phyloP scores from a whole-genome alignment of 2,329 filamentous ascomycete species.

The Paracoccidioides brasiliensis region DNA sequence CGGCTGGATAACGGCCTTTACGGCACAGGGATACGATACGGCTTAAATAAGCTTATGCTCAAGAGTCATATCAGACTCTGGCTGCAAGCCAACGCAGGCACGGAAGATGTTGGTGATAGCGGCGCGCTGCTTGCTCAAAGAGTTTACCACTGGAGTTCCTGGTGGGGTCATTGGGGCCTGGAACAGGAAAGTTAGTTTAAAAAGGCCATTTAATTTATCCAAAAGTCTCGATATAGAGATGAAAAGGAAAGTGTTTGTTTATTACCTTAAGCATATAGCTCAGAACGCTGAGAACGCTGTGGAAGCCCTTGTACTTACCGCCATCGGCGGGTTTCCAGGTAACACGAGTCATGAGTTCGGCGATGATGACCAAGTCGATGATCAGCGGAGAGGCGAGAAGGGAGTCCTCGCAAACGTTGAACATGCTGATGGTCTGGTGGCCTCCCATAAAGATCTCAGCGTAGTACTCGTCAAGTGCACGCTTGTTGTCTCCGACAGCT shows the following conservation, averaged over 20 bases:
- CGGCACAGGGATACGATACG: neutral
- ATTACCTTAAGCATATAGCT: slow-evolving; percentile 87
- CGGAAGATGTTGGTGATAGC: slow-evolving; percentile 97
- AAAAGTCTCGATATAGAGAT: neutral
- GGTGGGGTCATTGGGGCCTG: slow-evolving; percentile 85
- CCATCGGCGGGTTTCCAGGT: slow-evolving; percentile 63
- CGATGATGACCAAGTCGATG: slow-evolving; percentile 83
- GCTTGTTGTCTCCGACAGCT: slow-evolving; percentile 96
- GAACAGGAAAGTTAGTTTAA: slow-evolving; percentile 5
- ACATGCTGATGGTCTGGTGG: slow-evolving; percentile 94
- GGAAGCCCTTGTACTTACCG: slow-evolving; percentile 78
- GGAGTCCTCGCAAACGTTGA: slow-evolving; percentile 98
- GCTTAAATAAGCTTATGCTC: slow-evolving; percentile 92
- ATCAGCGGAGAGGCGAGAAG: slow-evolving; percentile 91
- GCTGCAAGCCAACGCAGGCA: slow-evolving; percentile 89
- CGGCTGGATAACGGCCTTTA: neutral
- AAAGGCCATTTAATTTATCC: slow-evolving; percentile 1
- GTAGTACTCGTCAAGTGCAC: slow-evolving; percentile 96
- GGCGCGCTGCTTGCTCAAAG: slow-evolving; percentile 87
- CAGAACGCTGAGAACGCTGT: slow-evolving; percentile 89
- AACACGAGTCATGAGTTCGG: slow-evolving; percentile 98
- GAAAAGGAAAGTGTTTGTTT: neutral
- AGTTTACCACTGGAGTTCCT: slow-evolving; percentile 89
- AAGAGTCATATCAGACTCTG: slow-evolving; percentile 96
- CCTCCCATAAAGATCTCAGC: slow-evolving; percentile 98